These are phyloP conservation scores for Metarhizium humberi DNA, from an alignment of 2,329 filamentous ascomycete species.

Conservation along the genomic window DNA sequence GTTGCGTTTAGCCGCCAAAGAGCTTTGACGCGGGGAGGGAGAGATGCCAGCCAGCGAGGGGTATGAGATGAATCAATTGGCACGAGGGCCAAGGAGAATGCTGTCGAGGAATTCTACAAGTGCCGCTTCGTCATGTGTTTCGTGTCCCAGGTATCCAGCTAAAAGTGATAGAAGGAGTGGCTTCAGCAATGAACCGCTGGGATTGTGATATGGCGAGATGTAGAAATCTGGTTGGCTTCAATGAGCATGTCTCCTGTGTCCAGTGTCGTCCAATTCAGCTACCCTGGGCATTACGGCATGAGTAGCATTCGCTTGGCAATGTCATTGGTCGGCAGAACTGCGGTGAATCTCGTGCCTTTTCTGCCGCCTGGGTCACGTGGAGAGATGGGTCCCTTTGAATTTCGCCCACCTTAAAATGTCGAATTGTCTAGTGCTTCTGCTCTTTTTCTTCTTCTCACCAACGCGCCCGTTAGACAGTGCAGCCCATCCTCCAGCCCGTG, in stretches of 20 bases:
- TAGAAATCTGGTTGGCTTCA: not conserved
- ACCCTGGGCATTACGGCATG: too few species aligned
- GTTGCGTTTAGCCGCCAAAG: constrained; percentile 12
- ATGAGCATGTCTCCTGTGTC: not conserved
- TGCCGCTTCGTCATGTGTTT: constrained; percentile 1
- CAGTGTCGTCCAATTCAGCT: too few species aligned
- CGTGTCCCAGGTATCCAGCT: not conserved
- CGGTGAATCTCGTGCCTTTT: not conserved
- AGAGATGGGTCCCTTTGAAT: not conserved
- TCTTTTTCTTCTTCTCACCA: constrained; percentile 38
- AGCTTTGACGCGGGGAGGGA: not conserved
- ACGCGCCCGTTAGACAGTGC: constrained; percentile 85
- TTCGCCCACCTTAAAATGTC: constrained; percentile 1
- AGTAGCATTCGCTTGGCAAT: not conserved
- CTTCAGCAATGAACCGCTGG: not conserved
- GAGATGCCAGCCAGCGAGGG: not conserved
- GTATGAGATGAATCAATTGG: constrained; percentile 14
- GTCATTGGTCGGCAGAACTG: constrained; percentile 10
- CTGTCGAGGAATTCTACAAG: constrained; percentile 1
- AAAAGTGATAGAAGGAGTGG: not conserved
- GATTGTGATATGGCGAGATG: not conserved
- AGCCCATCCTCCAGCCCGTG: constrained; percentile 55
- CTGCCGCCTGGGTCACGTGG: constrained; percentile 8
- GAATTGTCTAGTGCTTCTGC: constrained; percentile 6
- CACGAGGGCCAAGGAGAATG: constrained; percentile 13